Conservation (phyloP, 2,329 filamentous ascomycete genomes). For the Alternaria ventricosa region DNA sequence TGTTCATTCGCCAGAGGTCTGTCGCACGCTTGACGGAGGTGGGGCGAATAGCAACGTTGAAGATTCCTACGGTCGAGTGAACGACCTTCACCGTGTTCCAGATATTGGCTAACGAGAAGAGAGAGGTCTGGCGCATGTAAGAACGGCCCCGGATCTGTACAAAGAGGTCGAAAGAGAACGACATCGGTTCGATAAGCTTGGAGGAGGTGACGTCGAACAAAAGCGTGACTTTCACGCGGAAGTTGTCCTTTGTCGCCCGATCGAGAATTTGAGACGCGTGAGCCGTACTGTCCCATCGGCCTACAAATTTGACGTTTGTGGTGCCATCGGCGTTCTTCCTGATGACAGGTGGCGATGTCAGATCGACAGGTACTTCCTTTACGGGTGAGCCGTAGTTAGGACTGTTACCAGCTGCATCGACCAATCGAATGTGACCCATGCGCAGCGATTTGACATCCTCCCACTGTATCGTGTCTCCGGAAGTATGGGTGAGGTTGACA, state of each 20-base stretch:
- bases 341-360: constrained; percentile 78
- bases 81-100: constrained; percentile 87
- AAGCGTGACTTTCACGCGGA: constrained; percentile 85
- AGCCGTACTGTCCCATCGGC: constrained; percentile 95
- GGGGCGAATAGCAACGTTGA: constrained; percentile 84
- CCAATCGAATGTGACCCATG: constrained; percentile 79
- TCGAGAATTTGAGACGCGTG: constrained; percentile 94
- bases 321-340: constrained; percentile 90
- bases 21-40: constrained; percentile 89
- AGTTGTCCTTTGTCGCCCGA: constrained; percentile 88
- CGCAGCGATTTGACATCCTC: constrained; percentile 78
- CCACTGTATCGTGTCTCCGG: constrained; percentile 87
- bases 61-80: constrained; percentile 84
- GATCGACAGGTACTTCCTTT: constrained; percentile 76
- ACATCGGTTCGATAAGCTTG: constrained; percentile 86
- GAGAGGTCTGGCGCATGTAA: constrained; percentile 83
- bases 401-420: constrained; percentile 85
- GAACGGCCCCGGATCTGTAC: constrained; percentile 84
- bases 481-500: constrained; percentile 88
- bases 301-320: constrained; percentile 81
- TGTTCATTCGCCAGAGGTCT: constrained; percentile 96
- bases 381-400: constrained; percentile 76
- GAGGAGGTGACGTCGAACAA: constrained; percentile 85
- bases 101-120: constrained; percentile 81
- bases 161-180: constrained; percentile 79